Evolutionary conservation across 768 basidiomycete species (phyloP).

Genomic region (Cubamyces lactineus): DNA sequence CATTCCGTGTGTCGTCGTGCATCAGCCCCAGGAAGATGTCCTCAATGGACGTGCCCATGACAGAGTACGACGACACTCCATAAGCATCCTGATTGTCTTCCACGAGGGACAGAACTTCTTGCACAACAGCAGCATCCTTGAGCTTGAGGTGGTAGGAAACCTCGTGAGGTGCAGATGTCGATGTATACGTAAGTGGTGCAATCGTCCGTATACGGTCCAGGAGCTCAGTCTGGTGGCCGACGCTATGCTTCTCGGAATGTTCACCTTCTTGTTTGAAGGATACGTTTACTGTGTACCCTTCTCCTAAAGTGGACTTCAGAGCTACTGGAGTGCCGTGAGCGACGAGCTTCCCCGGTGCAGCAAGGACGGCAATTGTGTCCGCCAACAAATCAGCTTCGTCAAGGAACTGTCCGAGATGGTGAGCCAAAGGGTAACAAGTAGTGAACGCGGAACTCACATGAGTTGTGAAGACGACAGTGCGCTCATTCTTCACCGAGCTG

Average conservation of each 20-base stretch:
- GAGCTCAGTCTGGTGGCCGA: constrained; percentile 28
- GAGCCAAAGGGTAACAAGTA: neutral
- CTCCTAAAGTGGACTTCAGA: constrained; percentile 71
- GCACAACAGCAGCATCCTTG: constrained; percentile 58
- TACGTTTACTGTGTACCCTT: constrained; percentile 66
- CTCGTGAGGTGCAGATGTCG: constrained; percentile 47
- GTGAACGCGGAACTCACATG: constrained; percentile 51
- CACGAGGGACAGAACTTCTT: constrained; percentile 56
- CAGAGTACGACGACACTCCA: constrained; percentile 58
- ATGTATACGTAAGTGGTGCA: constrained; percentile 49
- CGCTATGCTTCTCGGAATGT: constrained; percentile 23
- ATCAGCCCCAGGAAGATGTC: constrained; percentile 81
- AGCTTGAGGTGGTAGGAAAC: constrained; percentile 61
- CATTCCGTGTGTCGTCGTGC: constrained; percentile 40
- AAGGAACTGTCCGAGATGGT: constrained; percentile 51
- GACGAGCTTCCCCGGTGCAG: constrained; percentile 73
- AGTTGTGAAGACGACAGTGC: constrained; percentile 77
- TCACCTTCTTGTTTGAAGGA: constrained; percentile 44
- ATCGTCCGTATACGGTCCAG: constrained; percentile 30
- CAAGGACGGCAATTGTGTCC: constrained; percentile 75
- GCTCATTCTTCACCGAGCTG: constrained; percentile 63
- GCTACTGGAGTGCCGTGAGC: constrained; percentile 74
- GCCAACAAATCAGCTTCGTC: constrained; percentile 82
- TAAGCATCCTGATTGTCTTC: constrained; percentile 46
- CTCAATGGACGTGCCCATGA: constrained; percentile 76